Base-by-base conservation (phyloP, 441 rosid species). In the Gossypium trilobum region DNA sequence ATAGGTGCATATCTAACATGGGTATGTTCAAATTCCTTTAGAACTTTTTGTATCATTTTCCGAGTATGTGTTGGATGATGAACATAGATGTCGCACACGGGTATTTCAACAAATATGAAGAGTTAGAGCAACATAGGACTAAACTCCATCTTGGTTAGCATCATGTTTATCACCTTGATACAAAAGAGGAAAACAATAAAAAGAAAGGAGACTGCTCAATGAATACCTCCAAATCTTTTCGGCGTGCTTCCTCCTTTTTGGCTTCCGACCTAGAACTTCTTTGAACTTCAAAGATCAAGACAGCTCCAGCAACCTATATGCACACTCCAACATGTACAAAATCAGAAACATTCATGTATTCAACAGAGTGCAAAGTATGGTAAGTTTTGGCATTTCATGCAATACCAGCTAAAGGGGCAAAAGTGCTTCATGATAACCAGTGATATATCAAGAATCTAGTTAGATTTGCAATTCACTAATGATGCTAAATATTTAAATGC, bases 181-280 rank as follows among this genome's bases (percentile, higher is more conserved):
- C 39, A 58, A 22, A 33, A 51, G 56, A 56, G 10, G 42, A 36
- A 36, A 54, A 19, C 67, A 68, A 71, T 31, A 39, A 56, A 36
- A 73, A 33, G 5, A 50, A 19, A 66, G 6, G 66, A 62, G 5
- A 58, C 13, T 20, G 19, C 29, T 7, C 4, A 55, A 46, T 65
- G 3, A 29, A 72, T 78, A 95, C 99, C 95, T 87, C 92, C 68
- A 92, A 46, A 61, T 91, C 92, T 81, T 85, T 86, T 74, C 69
- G 82, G 39, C 96, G 95, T 29, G 79, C 79, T 82, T 83, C 97
- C 87, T 95, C 97, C 79, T 89, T 95, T 73, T 86, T 87, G 68
- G 97, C 89, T 78, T 95, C 99, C 73, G 97, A 92, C 79, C 90
- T 83, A 7, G 99, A 85, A 86, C 90, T 91, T 78, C 97, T 86